Conservation (phyloP, 805 yeast genomes). For the Wickerhamomyces mucosus region DNA sequence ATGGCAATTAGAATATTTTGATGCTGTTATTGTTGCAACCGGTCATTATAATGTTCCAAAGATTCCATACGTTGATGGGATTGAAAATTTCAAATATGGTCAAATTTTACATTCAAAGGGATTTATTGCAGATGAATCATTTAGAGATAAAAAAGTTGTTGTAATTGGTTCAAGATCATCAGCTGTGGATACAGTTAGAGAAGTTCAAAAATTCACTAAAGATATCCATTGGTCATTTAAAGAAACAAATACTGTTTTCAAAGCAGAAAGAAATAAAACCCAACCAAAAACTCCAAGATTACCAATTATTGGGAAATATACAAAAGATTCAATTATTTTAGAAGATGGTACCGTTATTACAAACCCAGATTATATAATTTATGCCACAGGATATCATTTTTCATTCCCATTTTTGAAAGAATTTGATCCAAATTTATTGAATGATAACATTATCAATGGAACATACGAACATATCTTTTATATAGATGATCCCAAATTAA, state of each 20-base stretch:
- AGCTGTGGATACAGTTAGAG: slow-evolving; percentile 45
- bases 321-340: too few relatives aligned
- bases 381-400: slow-evolving; percentile 61
- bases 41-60: slow-evolving; percentile 48
- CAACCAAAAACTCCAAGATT: slow-evolving; percentile 13
- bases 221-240: slow-evolving; percentile 23
- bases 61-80: slow-evolving; percentile 37
- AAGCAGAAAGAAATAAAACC: not conserved
- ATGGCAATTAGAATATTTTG: slow-evolving; percentile 28
- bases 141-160: slow-evolving; percentile 27
- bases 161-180: slow-evolving; percentile 59
- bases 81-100: slow-evolving; percentile 19
- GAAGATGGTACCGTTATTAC: slow-evolving; percentile 32
- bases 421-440: slow-evolving; percentile 12
- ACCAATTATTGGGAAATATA: slow-evolving; percentile 26
- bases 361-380: slow-evolving; percentile 41
- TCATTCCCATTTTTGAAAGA: slow-evolving; percentile 38
- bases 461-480: too few relatives aligned
- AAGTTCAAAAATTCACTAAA: not conserved
- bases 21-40: slow-evolving; percentile 35
- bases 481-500: slow-evolving; percentile 18
- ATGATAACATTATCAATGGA: slow-evolving; percentile 11
- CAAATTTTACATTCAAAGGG: slow-evolving; percentile 29
- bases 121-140: slow-evolving; percentile 28
- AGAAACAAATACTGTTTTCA: slow-evolving; percentile 23